Evolutionary conservation across 495 filamentous ascomycete species (phyloP).

Genomic region (Aspergillus olivimuriae): DNA sequence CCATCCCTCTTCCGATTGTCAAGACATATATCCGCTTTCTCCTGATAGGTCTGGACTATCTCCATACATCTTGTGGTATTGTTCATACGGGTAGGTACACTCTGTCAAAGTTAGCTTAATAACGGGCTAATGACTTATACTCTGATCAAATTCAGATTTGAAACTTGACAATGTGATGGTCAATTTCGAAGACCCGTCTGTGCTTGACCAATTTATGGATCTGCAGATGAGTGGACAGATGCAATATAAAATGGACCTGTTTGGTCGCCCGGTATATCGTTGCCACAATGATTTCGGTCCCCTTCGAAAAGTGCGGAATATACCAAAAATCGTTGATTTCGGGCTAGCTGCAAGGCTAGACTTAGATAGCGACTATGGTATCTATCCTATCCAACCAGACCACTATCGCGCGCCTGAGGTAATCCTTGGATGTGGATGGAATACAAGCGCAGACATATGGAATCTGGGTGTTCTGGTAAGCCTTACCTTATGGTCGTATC

Average conservation of each 20-base stretch:
- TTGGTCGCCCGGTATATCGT: conserved; percentile 20
- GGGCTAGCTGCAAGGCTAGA: conserved; percentile 59
- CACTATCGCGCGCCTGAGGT: conserved; percentile 37
- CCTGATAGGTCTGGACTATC: conserved; percentile 28
- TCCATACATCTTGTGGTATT: conserved; percentile 30
- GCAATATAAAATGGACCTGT: conserved; percentile 18
- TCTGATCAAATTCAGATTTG: conserved; percentile 19
- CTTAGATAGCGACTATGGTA: conserved; percentile 2
- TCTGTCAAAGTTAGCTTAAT: conserved; percentile 10
- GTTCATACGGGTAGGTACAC: conserved; percentile 17
- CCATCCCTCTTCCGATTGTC: conserved; percentile 13
- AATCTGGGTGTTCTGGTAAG: conserved; percentile 36
- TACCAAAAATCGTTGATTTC: conserved; percentile 72
- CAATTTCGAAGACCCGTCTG: conserved; percentile 24
- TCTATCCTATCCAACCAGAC: conserved; percentile 28
- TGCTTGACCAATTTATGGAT: conserved; percentile 21
- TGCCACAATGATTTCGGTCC: conserved; percentile 28
- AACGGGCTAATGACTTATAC: background rate
- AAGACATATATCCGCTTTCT: conserved; percentile 27
- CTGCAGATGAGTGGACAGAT: conserved; percentile 17
- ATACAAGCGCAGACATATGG: conserved; percentile 33
- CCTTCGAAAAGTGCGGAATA: conserved; percentile 11
- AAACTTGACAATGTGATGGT: conserved; percentile 33
- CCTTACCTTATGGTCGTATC: background rate
- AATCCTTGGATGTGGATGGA: conserved; percentile 32